A percentile compares a stretch with the other conserved stretches of the same genome.
Evolutionary conservation across 495 filamentous ascomycete species (phyloP).

Genomic region (Xylaria flabelliformis): DNA sequence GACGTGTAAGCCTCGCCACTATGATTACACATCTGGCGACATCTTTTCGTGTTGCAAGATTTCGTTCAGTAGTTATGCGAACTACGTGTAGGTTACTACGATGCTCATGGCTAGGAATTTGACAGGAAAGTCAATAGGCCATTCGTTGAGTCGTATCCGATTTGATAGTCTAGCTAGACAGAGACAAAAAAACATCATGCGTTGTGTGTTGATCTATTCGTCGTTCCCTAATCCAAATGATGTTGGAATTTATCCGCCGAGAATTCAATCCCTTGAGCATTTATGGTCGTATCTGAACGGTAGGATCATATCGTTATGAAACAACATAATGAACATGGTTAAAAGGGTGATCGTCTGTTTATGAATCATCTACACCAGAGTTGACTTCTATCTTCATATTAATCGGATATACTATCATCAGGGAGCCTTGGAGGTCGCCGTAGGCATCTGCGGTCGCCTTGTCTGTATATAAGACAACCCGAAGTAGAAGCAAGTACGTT

Average conservation of each 20-base stretch:
- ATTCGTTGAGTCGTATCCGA: neutral
- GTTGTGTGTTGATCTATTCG: neutral
- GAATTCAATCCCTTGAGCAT: neutral
- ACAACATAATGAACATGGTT: neutral
- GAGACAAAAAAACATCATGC: neutral
- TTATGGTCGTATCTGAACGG: neutral
- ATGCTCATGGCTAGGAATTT: conserved; percentile 3
- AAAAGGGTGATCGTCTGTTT: neutral
- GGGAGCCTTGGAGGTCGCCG: neutral
- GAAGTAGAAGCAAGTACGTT: neutral
- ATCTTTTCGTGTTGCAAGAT: neutral
- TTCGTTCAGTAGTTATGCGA: neutral
- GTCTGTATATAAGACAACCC: neutral
- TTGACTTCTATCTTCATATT: neutral
- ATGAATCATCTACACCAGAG: neutral
- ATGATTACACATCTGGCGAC: neutral
- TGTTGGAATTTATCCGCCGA: neutral
- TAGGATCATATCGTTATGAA: neutral
- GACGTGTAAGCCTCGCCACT: neutral
- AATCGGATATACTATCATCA: neutral
- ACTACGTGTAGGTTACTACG: neutral
- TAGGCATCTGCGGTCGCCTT: neutral
- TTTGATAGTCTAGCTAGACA: neutral
- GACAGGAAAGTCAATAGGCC: neutral
- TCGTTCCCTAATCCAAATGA: neutral